Evolutionary conservation across 768 basidiomycete genomes (phyloP).

Genomic region (Kwoniella bestiolae): DNA sequence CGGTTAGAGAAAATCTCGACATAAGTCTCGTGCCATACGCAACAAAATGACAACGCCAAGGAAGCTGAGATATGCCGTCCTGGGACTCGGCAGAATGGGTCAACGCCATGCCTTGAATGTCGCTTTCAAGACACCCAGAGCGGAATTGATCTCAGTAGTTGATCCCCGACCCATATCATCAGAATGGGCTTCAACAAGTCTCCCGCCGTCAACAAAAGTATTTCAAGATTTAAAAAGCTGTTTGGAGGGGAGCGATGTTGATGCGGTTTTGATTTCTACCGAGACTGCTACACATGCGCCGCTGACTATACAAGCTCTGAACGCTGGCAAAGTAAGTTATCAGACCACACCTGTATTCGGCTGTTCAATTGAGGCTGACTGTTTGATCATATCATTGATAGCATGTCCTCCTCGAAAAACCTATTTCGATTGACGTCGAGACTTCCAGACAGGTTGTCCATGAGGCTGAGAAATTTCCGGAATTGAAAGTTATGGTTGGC

Average conservation of each 20-base stretch:
- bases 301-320: constrained; percentile 25
- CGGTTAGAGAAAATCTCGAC: too few relatives aligned
- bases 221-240: constrained; percentile 10
- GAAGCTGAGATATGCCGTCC: constrained; percentile 16
- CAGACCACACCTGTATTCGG: too few relatives aligned
- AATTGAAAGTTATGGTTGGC: constrained; percentile 35
- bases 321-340: constrained; percentile 28
- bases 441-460: constrained; percentile 22
- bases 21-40: too few relatives aligned
- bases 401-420: constrained; percentile 39
- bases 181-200: constrained; percentile 10
- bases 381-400: not conserved
- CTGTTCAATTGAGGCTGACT: not conserved
- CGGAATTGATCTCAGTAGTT: constrained; percentile 11
- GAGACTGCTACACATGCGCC: constrained; percentile 28
- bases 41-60: constrained; percentile 5
- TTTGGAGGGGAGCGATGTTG: constrained; percentile 14
- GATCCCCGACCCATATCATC: not conserved
- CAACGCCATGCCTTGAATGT: constrained; percentile 10
- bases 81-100: constrained; percentile 18
- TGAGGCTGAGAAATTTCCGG: constrained; percentile 20
- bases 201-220: constrained; percentile 1
- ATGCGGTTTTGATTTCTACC: constrained; percentile 36
- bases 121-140: constrained; percentile 10
- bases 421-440: constrained; percentile 35